A percentile compares a stretch with the other conserved stretches of the same genome.
Conservation (phyloP, 306 rosid genomes). For the Glycine soja region DNA sequence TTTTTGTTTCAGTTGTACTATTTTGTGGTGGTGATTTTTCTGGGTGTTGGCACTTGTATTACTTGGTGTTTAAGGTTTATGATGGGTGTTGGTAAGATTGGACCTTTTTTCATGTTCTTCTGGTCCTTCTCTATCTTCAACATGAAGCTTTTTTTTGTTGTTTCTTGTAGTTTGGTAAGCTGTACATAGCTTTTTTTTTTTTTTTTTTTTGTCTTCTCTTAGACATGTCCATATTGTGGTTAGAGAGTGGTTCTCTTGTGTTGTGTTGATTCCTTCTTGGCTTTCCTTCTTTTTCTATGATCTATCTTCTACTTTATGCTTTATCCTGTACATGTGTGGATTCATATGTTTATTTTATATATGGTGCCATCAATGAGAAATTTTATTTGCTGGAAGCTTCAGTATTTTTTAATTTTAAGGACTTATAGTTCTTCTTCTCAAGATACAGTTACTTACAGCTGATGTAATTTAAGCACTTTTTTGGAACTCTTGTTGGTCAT, state of each 20-base stretch:
- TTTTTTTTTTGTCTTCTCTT: slow-evolving; percentile 51
- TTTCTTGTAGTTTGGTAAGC: slow-evolving; percentile 67
- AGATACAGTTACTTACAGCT: slow-evolving; percentile 23
- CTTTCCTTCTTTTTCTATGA: slow-evolving; percentile 44
- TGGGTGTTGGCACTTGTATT: slow-evolving; percentile 48
- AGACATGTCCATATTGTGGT: slow-evolving; percentile 38
- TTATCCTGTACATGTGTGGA: slow-evolving; percentile 26
- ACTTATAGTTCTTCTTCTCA: slow-evolving; percentile 30
- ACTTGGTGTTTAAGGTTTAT: slow-evolving; percentile 75
- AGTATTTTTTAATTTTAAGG: slow-evolving; percentile 23
- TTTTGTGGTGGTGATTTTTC: slow-evolving; percentile 26
- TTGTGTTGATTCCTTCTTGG: slow-evolving; percentile 43
- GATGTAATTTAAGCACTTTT: neutral
- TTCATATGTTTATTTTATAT: neutral
- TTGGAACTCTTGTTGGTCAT: slow-evolving; percentile 39
- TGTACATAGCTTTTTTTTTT: slow-evolving; percentile 52
- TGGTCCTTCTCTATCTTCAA: slow-evolving; percentile 61
- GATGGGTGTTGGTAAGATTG: slow-evolving; percentile 73
- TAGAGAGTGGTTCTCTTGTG: slow-evolving; percentile 46
- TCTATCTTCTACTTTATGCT: slow-evolving; percentile 43
- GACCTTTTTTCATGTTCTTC: slow-evolving; percentile 62
- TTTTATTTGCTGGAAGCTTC: too few relatives aligned
- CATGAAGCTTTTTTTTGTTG: slow-evolving; percentile 57
- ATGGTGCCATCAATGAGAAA: too few relatives aligned
- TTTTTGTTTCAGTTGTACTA: neutral